Base-by-base conservation (phyloP, 2,329 filamentous ascomycete species). In the Penicillium sp. region DNA sequence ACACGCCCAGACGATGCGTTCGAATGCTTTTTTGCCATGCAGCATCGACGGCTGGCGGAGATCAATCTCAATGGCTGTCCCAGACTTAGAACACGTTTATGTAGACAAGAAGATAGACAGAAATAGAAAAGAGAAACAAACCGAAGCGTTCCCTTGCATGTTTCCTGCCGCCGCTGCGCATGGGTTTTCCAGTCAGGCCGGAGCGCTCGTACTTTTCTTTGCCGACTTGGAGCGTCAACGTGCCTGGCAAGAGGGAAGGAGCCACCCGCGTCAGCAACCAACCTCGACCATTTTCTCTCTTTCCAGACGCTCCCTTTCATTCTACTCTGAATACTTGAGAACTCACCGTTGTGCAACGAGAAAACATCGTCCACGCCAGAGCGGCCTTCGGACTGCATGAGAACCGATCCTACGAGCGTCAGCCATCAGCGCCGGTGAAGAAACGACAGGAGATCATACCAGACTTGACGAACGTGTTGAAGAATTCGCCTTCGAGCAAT, bases 361-460 rank as follows among this genome's bases (percentile, higher is more conserved):
- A 90, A 93, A 2, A 87, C 79, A 63, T 89, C 89, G 65, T 92
- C 88, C 2, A 86, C 79, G 2, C 84, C 86, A 7, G 81, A 77
- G 30, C 82, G 81, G 12, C 91, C 91, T 70, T 92, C 83, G 0
- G 92, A 96, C 2, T 96, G 80, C 88, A 97, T 90, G 63, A 90
- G 72, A 49, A 95, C 77, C 67, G 91, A 86, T 5, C 90, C 90
- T 91, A 58, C 2, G 16, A 1, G 26, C 18, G 28, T 58, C 28
- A 23, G 2, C 14, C 9, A 59, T 20, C 38, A n/a, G 9, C n/a
- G 24, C 28, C 33, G n/a, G 1, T 3, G 20, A 24, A n/a, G 24
- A 9, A 11, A 38, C 3, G 35, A 40, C 21, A 7, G n/a, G 11
- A 47, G 20, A 35, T 3, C 11, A 55, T 74, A 89, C 89, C 89